These are phyloP conservation scores for Colletotrichum horii DNA, from an alignment of 2,329 filamentous ascomycete species.

Conservation along the genomic window DNA sequence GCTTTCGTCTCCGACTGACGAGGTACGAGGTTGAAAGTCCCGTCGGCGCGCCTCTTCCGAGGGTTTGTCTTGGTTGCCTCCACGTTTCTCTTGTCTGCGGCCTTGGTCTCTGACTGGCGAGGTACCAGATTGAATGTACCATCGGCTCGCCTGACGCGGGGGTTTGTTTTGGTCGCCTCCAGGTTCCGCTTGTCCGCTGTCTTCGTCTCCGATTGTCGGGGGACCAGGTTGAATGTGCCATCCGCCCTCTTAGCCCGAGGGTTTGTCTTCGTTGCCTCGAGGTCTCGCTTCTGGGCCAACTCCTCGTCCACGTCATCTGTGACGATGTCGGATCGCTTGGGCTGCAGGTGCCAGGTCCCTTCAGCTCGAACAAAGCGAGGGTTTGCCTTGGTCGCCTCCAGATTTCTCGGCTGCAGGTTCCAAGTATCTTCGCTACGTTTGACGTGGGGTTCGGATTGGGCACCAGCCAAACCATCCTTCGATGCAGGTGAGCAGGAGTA, in stretches of 20 bases:
- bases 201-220: not conserved
- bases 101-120: fast-evolving
- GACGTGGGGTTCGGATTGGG: not conserved
- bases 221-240: not conserved
- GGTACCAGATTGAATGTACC: not conserved
- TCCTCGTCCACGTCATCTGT: fast-evolving
- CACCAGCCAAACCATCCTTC: not conserved
- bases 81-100: fast-evolving
- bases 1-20: fast-evolving
- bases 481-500: not conserved
- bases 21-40: not conserved
- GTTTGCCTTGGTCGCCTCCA: not conserved
- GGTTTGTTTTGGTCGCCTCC: not conserved
- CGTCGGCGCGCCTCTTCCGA: not conserved
- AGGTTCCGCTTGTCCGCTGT: fast-evolving
- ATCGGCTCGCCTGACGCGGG: not conserved
- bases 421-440: not conserved
- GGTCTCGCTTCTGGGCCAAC: not conserved
- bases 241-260: not conserved
- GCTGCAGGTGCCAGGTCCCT: not conserved
- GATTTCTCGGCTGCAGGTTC: not conserved
- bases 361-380: not conserved
- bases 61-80: not conserved
- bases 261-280: not conserved
- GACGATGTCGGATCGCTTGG: not conserved